Evolutionary conservation across 768 basidiomycete species (phyloP).

Genomic region (Hericium erinaceus): DNA sequence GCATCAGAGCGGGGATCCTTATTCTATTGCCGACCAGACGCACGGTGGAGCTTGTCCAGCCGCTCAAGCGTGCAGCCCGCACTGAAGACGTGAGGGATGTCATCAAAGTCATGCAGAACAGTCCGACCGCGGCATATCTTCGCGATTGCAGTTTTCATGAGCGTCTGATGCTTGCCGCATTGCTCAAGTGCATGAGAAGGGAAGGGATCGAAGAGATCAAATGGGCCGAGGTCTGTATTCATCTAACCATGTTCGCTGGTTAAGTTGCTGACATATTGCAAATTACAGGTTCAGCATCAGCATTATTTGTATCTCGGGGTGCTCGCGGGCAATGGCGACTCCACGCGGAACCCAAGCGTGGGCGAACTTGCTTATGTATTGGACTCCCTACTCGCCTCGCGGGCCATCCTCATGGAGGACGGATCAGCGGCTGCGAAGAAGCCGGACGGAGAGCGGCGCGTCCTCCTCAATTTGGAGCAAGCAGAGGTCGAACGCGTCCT

Average conservation of each 20-base stretch:
- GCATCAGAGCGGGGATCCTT: neutral
- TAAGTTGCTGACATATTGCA: neutral
- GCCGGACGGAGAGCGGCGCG: slow-evolving; percentile 51
- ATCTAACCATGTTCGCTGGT: neutral
- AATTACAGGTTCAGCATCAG: slow-evolving; percentile 59
- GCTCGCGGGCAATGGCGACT: slow-evolving; percentile 50
- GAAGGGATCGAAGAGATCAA: slow-evolving; percentile 84
- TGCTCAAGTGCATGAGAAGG: slow-evolving; percentile 73
- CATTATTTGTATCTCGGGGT: slow-evolving; percentile 61
- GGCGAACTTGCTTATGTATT: slow-evolving; percentile 63
- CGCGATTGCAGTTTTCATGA: slow-evolving; percentile 82
- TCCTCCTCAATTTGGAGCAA: slow-evolving; percentile 78
- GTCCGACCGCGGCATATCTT: slow-evolving; percentile 79
- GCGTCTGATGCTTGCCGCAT: slow-evolving; percentile 74
- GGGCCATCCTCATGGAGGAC: slow-evolving; percentile 68
- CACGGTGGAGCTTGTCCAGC: slow-evolving; percentile 70
- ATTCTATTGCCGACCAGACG: slow-evolving; percentile 51
- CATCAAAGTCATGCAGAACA: slow-evolving; percentile 81
- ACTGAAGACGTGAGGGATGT: slow-evolving; percentile 71
- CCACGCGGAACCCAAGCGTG: slow-evolving; percentile 45
- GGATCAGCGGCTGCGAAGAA: slow-evolving; percentile 46
- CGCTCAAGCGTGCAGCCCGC: slow-evolving; percentile 41
- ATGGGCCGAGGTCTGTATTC: slow-evolving; percentile 61
- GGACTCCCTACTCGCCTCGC: slow-evolving; percentile 67
- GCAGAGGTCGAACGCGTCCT: slow-evolving; percentile 80